These are phyloP conservation scores for Fusarium algeriense DNA, from an alignment of 2,329 filamentous ascomycete species.

Conservation along the genomic window DNA sequence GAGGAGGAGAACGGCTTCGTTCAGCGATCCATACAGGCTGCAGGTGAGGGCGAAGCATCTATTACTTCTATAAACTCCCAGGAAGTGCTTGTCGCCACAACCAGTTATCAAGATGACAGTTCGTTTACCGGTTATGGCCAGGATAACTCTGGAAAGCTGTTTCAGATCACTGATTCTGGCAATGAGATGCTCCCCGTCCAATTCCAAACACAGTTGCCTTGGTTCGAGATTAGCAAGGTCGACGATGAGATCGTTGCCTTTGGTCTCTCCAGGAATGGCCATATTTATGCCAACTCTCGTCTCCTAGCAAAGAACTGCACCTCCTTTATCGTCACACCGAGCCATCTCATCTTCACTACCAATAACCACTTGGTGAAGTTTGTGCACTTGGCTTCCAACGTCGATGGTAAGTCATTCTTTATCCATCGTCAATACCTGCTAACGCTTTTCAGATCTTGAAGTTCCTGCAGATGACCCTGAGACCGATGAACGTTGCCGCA, in stretches of 20 bases:
- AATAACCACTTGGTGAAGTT: constrained; percentile 95
- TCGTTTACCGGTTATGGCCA: constrained; percentile 58
- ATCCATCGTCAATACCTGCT: constrained; percentile 17
- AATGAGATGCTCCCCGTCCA: constrained; percentile 53
- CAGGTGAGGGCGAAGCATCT: constrained; percentile 27
- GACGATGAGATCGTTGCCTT: constrained; percentile 61
- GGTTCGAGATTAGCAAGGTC: constrained; percentile 62
- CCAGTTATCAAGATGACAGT: constrained; percentile 50
- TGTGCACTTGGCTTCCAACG: constrained; percentile 76
- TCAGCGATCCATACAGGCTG: constrained; percentile 42
- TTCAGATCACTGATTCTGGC: constrained; percentile 52
- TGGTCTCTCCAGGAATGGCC: constrained; percentile 80
- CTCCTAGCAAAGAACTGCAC: constrained; percentile 88
- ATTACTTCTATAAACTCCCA: constrained; percentile 36
- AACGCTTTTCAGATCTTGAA: constrained; percentile 73
- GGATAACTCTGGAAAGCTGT: constrained; percentile 60
- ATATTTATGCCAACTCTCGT: constrained; percentile 81
- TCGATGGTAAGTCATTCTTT: constrained; percentile 66
- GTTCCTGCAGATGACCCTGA: constrained; percentile 90
- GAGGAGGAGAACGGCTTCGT: constrained; percentile 44
- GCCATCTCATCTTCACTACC: constrained; percentile 92
- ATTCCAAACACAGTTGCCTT: constrained; percentile 64
- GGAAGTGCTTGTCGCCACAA: constrained; percentile 47
- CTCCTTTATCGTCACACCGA: constrained; percentile 84
- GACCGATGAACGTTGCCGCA: constrained; percentile 90